Evolutionary conservation across 163 green algal species (phyloP), one percentile per base, ranked within the genome.

Genomic region (Chlamydomonas reinhardtii): DNA sequence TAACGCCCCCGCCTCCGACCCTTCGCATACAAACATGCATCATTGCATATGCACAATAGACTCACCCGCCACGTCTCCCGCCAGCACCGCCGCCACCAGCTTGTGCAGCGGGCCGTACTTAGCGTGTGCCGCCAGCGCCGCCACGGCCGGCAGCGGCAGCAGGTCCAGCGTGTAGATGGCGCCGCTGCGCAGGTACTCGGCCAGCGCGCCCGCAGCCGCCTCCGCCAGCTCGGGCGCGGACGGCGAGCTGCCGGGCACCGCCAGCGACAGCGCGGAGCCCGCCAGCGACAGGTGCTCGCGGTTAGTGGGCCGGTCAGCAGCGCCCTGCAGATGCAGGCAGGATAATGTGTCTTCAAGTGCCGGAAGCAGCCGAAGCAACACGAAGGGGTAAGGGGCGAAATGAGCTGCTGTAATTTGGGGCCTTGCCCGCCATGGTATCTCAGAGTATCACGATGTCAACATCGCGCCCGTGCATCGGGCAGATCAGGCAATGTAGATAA

Each of bases 401-500:
- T n/a, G n/a, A n/a, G n/a, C n/a, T n/a, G n/a, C n/a, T n/a, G n/a
- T n/a, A n/a, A n/a, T n/a, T n/a, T n/a, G n/a, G n/a, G n/a, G n/a
- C n/a, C n/a, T n/a, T n/a, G n/a, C n/a, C n/a, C n/a, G n/a, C n/a
- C n/a, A n/a, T n/a, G n/a, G 48, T 9, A 17, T 86, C 85, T 91
- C 85, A 91, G 89, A 83, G 71, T n/a, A n/a, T 16, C 59, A 27
- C 39, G 34, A 54, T 74, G 25, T 83, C 87, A 66, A 34, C 73
- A 88, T 74, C 80, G 77, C 31, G 31, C 43, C 27, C 39, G 83
- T 72, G 68, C 78, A 20, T 34, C n/a, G 77, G 62, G 31, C 22
- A 56, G 34, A 52, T 93, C 88, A 91, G 73, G 61, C 90, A 94
- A 94, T 94, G 91, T 94, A 94, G 91, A 93, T 94, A 94, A 94